Conservation (phyloP, 805 yeast species). For the Clavispora asparagi region DNA sequence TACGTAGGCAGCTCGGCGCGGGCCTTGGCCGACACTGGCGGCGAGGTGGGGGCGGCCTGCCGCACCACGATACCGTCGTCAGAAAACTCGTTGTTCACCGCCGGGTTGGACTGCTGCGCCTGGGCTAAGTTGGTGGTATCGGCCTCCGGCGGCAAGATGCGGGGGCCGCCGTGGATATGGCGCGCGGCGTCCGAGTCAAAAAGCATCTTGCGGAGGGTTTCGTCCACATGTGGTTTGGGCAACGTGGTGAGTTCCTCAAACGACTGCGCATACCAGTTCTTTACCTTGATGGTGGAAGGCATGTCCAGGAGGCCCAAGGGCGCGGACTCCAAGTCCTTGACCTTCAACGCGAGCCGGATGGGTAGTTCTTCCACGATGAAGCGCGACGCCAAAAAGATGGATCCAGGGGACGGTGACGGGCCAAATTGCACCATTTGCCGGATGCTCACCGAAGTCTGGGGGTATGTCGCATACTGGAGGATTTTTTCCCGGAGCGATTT, state of each 20-base stretch:
- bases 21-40: constrained; percentile 4
- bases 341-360: constrained; percentile 78
- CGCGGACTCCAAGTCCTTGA: constrained; percentile 73
- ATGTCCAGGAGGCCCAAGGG: constrained; percentile 70
- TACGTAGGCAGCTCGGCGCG: constrained; percentile 31
- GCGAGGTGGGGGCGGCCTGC: constrained; percentile 15
- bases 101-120: constrained; percentile 28
- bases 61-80: constrained; percentile 50
- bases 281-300: constrained; percentile 72
- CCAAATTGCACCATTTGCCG: constrained; percentile 93
- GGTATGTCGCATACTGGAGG: constrained; percentile 60
- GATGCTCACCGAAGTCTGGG: constrained; percentile 79
- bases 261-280: constrained; percentile 87
- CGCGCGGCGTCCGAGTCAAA: constrained; percentile 10
- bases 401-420: constrained; percentile 69
- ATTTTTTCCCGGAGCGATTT: constrained; percentile 49
- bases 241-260: constrained; percentile 75
- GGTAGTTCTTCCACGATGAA: constrained; percentile 85
- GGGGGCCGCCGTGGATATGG: constrained; percentile 3
- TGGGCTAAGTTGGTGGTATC: constrained; percentile 24
- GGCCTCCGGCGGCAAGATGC: constrained; percentile 1
- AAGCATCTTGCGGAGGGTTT: constrained; percentile 35
- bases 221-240: constrained; percentile 50
- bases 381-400: constrained; percentile 75
- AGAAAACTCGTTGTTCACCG: constrained; percentile 35